Evolutionary conservation across 768 basidiomycete species (phyloP).

Genomic region (Terana coerulea): DNA sequence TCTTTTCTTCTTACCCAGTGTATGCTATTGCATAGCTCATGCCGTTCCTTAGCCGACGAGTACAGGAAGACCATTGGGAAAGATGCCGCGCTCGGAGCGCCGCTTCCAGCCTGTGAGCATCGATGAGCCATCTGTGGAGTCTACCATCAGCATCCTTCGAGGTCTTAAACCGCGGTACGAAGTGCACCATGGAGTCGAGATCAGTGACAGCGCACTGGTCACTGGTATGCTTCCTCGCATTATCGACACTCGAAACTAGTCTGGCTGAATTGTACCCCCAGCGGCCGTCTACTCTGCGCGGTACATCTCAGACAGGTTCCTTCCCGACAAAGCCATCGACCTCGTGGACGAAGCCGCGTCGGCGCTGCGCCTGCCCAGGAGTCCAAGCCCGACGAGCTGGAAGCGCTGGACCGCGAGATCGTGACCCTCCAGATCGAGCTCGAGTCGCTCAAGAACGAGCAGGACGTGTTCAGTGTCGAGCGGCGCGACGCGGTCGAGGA

Average conservation of each 20-base stretch:
- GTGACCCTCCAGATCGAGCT: slow-evolving; percentile 87
- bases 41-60: slow-evolving; percentile 85
- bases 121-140: slow-evolving; percentile 83
- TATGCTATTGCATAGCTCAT: too few species aligned
- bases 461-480: slow-evolving; percentile 79
- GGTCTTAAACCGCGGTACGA: slow-evolving; percentile 84
- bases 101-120: slow-evolving; percentile 89
- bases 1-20: slow-evolving; percentile 17
- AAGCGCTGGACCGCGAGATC: slow-evolving; percentile 77
- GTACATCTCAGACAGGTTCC: slow-evolving; percentile 82
- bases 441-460: slow-evolving; percentile 86
- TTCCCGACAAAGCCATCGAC: slow-evolving; percentile 92
- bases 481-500: slow-evolving; percentile 63
- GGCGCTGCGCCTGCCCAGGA: slow-evolving; percentile 85
- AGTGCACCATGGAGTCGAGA: slow-evolving; percentile 91
- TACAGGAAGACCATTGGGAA: slow-evolving; percentile 90
- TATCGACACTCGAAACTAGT: too few species aligned
- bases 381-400: slow-evolving; percentile 81
- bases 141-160: slow-evolving; percentile 82
- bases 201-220: slow-evolving; percentile 83
- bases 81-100: slow-evolving; percentile 87
- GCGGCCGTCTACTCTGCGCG: slow-evolving; percentile 79
- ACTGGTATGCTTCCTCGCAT: slow-evolving; percentile 42
- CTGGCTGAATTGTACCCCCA: background rate
- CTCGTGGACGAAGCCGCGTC: slow-evolving; percentile 93